phyloP scores from a whole-genome alignment of 169 alveolate genomes.

The Eimeria tenella region DNA sequence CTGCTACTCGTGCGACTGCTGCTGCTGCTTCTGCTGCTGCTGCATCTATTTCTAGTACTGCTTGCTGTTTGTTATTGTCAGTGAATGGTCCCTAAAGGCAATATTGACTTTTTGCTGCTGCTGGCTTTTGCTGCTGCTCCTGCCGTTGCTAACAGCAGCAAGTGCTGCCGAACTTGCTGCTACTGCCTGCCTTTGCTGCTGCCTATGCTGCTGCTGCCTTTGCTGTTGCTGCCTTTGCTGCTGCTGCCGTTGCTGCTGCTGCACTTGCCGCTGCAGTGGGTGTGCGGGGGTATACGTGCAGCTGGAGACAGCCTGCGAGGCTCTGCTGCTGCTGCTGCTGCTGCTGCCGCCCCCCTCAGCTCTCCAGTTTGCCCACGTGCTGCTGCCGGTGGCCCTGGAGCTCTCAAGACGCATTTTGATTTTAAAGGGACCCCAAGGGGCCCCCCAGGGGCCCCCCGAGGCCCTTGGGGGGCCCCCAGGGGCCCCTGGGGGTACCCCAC shows the following conservation, averaged over 20 bases:
- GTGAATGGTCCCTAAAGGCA: too few species aligned
- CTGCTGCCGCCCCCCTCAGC: background rate
- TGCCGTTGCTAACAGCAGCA: background rate
- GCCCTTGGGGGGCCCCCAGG: too few species aligned
- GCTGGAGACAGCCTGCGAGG: constrained; percentile 45
- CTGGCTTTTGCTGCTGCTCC: constrained; percentile 8
- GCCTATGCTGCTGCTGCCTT: background rate
- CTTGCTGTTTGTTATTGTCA: too few species aligned
- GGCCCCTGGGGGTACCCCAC: too few species aligned
- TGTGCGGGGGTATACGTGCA: background rate
- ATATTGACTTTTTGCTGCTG: background rate
- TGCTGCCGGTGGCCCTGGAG: constrained; percentile 46
- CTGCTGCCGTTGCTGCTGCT: background rate
- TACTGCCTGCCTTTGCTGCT: background rate
- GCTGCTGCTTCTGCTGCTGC: constrained; percentile 37
- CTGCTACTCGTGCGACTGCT: too few species aligned
- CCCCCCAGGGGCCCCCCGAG: background rate
- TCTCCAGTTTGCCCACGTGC: background rate
- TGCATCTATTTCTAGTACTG: background rate
- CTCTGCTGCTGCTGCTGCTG: constrained; percentile 23
- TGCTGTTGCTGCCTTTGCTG: background rate
- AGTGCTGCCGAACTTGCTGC: background rate
- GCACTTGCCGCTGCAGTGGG: background rate
- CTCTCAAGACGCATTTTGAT: constrained; percentile 22
- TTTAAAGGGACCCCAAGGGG: background rate